phyloP scores from a whole-genome alignment of 371 early-diverging fungal species.

The Mucor racemosus region DNA sequence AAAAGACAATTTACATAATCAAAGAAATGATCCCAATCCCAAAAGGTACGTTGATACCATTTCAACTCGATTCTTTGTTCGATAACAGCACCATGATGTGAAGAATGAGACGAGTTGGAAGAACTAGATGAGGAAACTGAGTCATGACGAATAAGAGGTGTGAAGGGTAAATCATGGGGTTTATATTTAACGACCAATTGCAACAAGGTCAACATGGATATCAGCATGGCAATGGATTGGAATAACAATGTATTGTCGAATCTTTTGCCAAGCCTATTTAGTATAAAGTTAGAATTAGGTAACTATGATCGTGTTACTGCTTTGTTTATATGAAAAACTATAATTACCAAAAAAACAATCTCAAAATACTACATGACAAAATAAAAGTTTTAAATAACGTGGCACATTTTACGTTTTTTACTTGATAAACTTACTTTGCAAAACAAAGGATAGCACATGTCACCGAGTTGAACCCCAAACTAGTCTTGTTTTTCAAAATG shows the following conservation, averaged over 20 bases:
- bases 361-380: conserved; percentile 47
- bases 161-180: conserved; percentile 21
- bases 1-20: conserved; percentile 58
- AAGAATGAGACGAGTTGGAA: conserved; percentile 8
- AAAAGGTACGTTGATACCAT: conserved; percentile 31
- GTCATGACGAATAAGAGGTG: conserved; percentile 17
- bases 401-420: not conserved
- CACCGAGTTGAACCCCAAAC: conserved; percentile 40
- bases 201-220: conserved; percentile 57
- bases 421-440: conserved; percentile 32
- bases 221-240: conserved; percentile 69
- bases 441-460: conserved; percentile 46
- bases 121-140: conserved; percentile 1
- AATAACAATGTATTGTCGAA: conserved; percentile 63
- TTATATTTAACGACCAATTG: conserved; percentile 46
- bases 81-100: not conserved
- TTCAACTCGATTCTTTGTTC: conserved; percentile 17
- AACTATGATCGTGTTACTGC: conserved; percentile 7
- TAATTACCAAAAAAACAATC: conserved; percentile 64
- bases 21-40: conserved; percentile 45
- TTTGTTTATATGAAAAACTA: not conserved
- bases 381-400: not conserved
- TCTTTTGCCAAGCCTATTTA: conserved; percentile 54
- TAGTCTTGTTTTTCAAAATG: conserved; percentile 34
- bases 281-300: not conserved